A percentile compares a stretch with the other conserved stretches of the same genome.
Evolutionary conservation across 2,329 filamentous ascomycete genomes (phyloP).

Genomic region (Claviceps quebecensis): DNA sequence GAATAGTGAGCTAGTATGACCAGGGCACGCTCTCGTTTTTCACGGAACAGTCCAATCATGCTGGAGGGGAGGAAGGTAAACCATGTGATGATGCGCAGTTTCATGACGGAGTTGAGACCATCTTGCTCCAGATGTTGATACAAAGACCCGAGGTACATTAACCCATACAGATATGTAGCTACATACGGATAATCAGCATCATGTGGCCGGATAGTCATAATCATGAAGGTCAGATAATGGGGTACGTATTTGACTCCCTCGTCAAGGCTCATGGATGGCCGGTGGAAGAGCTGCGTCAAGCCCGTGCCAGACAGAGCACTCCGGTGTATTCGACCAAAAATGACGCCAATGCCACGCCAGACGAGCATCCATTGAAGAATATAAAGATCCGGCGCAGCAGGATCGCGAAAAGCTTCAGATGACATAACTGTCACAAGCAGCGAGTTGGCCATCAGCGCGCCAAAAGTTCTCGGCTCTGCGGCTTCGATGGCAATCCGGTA

Average conservation of each 20-base stretch:
- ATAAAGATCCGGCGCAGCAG: conserved; percentile 29
- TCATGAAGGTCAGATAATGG: conserved; percentile 33
- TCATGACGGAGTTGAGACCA: conserved; percentile 30
- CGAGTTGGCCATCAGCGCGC: conserved; percentile 37
- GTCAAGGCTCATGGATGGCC: conserved; percentile 33
- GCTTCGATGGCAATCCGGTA: conserved; percentile 37
- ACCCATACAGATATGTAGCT: conserved; percentile 29
- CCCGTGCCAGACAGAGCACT: conserved; percentile 24
- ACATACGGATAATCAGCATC: conserved; percentile 28
- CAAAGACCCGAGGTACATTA: conserved; percentile 36
- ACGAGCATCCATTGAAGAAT: conserved; percentile 42
- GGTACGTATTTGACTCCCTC: conserved; percentile 28
- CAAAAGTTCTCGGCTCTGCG: conserved; percentile 29
- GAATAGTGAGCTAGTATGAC: conserved; percentile 40
- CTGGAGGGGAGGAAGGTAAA: conserved; percentile 33
- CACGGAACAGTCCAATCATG: conserved; percentile 30
- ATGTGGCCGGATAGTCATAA: conserved; percentile 27
- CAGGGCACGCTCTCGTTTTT: conserved; percentile 30
- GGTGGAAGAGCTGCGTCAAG: conserved; percentile 32
- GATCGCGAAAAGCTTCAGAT: conserved; percentile 36
- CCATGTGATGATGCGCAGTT: conserved; percentile 37
- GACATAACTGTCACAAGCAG: conserved; percentile 37
- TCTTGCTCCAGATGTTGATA: conserved; percentile 30
- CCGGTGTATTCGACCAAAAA: conserved; percentile 24
- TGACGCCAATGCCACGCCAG: conserved; percentile 38